These are phyloP conservation scores for Aspergillus sp. DNA, from an alignment of 2,329 filamentous ascomycete species.

Conservation along the genomic window DNA sequence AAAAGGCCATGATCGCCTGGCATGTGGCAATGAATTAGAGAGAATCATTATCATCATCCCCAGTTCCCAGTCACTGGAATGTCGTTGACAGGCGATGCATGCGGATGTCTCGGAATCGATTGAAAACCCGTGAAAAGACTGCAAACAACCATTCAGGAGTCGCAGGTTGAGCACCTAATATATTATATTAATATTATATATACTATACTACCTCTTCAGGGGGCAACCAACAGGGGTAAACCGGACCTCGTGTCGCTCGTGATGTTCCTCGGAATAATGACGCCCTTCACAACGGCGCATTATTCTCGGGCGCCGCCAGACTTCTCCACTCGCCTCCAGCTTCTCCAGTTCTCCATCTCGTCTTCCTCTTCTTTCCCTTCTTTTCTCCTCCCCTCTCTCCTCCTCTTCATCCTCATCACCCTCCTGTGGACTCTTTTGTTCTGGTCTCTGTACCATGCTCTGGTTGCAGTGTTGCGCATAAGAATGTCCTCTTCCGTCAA, in stretches of 20 bases:
- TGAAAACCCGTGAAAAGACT: background rate
- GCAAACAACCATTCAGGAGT: background rate
- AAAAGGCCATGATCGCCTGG: no score
- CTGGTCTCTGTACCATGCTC: constrained; percentile 11
- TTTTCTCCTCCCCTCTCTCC: constrained; percentile 11
- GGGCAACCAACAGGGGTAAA: background rate
- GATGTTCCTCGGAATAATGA: no score
- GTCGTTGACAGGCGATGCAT: background rate
- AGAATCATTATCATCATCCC: no score
- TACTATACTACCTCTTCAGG: background rate
- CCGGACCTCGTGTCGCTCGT: no score
- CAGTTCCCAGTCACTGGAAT: no score
- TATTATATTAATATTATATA: no score
- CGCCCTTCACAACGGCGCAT: no score
- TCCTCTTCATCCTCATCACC: constrained; percentile 9
- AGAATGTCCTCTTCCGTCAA: constrained; percentile 22
- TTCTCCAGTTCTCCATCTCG: background rate
- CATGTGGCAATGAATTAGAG: no score
- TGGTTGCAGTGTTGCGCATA: constrained; percentile 2
- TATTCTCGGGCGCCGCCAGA: background rate
- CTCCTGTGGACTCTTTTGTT: constrained; percentile 6
- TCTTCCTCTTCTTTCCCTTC: constrained; percentile 8
- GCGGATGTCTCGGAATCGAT: background rate
- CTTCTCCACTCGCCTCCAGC: background rate
- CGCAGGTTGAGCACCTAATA: background rate